Base-by-base conservation (phyloP, 768 basidiomycete species). In the Russula griseocarnosa region DNA sequence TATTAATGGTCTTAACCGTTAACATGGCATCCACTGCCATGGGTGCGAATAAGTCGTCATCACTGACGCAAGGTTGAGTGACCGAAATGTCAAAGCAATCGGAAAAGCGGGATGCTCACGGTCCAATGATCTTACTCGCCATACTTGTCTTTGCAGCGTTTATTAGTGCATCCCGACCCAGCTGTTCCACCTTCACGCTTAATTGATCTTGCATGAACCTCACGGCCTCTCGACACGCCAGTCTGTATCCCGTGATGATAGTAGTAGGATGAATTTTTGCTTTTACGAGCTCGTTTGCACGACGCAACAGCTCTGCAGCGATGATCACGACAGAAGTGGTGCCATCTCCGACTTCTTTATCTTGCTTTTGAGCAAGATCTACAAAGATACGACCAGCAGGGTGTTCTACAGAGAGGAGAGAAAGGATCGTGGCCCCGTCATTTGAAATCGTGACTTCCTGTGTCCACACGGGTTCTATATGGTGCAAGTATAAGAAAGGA, bases 391-490 rank as follows among this genome's bases (percentile, higher is more conserved):
- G 88, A 24, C 94, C 97, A 5, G 97, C 97, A 30, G 97, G 97
- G 73, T 98, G 94, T 71, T 97, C 93, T 51, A 99, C 95, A 18
- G 93, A 86, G 46, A 98, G 81, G 22, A 98, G 81, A 26, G 92
- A 88, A 44, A 99, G 85, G 70, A 99, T 99, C n/a, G 97, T 98
- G 18, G 97, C 97, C 54, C 97, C 97, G 78, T 98, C 97, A 77
- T 99, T 99, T 53, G 97, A 98, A 74, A 99, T 98, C 34, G 97
- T 98, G 32, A 98, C 95, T 82, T 99, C 97, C 94, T 96, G 75
- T 6, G 58, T 63, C 36, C 55, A n/a, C 20, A 16, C 72, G 60
- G 69, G 62, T 59, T 67, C 60, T 40, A 58, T 42, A 57, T 62
- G 59, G 58, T 40, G 49, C 38, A 44, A 40, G 57, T 44, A 40